A percentile compares a stretch with the other conserved stretches of the same genome.
phyloP scores from a whole-genome alignment of 2,329 filamentous ascomycete genomes.

The Fusarium compactum region DNA sequence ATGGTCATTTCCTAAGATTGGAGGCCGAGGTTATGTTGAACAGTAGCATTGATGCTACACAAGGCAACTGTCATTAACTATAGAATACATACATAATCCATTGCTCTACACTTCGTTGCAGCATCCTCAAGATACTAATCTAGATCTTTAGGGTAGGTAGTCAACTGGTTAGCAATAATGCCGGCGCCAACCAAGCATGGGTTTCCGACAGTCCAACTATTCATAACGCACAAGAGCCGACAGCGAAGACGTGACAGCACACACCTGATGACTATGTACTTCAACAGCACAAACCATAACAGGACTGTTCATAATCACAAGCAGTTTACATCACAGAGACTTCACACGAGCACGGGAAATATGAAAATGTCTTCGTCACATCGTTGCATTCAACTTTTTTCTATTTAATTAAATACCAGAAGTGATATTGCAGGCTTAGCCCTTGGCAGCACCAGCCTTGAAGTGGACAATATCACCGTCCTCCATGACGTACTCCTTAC shows the following conservation, averaged over 20 bases:
- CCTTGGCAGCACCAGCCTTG: slow-evolving; percentile 88
- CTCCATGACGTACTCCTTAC: slow-evolving; percentile 93
- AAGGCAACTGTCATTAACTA: neutral
- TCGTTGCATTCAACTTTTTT: slow-evolving; percentile 45
- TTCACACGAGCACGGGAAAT: neutral
- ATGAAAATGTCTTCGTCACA: slow-evolving; percentile 26
- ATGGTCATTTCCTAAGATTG: neutral
- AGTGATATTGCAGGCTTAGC: slow-evolving; percentile 55
- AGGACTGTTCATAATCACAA: no score
- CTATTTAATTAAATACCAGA: slow-evolving; percentile 22
- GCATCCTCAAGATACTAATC: neutral
- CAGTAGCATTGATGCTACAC: neutral
- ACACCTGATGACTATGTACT: no score
- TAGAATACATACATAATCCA: neutral
- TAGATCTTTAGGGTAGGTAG: neutral
- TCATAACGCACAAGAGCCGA: neutral
- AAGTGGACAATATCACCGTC: slow-evolving; percentile 87
- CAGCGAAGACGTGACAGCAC: neutral
- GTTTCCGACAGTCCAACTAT: neutral
- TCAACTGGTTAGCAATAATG: neutral
- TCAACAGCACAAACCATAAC: neutral
- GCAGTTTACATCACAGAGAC: neutral
- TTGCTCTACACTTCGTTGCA: neutral
- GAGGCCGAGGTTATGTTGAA: neutral
- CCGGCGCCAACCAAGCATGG: neutral